Evolutionary conservation across 805 yeast genomes (phyloP).

Genomic region (Cyberlindnera veronae): DNA sequence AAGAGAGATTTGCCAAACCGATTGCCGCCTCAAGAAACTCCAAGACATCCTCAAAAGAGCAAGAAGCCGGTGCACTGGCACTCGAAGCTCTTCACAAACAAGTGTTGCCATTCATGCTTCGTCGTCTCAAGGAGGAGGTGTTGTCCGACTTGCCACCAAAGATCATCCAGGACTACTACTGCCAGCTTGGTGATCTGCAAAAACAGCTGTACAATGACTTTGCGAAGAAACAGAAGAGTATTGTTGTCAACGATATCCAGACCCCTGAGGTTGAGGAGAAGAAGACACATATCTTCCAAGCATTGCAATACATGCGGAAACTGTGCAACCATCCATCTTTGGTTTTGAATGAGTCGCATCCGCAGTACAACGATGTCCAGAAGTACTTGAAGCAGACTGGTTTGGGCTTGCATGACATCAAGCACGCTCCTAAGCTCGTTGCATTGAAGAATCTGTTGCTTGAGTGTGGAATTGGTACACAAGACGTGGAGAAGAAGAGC

Average conservation of each 20-base stretch:
- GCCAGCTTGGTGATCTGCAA: conserved; percentile 91
- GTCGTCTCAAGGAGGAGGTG: conserved; percentile 95
- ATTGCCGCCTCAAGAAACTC: conserved; percentile 90
- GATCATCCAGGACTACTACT: conserved; percentile 96
- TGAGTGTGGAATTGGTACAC: conserved; percentile 82
- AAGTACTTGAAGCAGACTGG: conserved; percentile 55
- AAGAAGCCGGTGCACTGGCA: conserved; percentile 95
- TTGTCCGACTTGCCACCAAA: conserved; percentile 95
- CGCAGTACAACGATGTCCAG: conserved; percentile 69
- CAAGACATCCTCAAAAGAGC: conserved; percentile 87
- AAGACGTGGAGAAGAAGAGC: conserved; percentile 33
- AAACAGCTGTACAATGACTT: conserved; percentile 85
- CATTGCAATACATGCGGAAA: conserved; percentile 94
- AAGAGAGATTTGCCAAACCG: conserved; percentile 96
- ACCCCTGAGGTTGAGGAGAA: conserved; percentile 45
- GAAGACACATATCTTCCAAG: conserved; percentile 95
- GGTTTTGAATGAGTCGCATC: conserved; percentile 79
- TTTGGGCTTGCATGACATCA: conserved; percentile 62
- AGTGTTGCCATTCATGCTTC: conserved; percentile 91
- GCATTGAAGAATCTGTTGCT: conserved; percentile 76
- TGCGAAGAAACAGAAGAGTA: conserved; percentile 75
- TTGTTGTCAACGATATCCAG: conserved; percentile 62
- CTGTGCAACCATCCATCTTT: conserved; percentile 95
- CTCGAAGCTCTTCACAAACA: conserved; percentile 95
- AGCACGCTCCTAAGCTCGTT: conserved; percentile 84